Evolutionary conservation across 768 basidiomycete genomes (phyloP).

Genomic region (Cystoderma amianthinum): DNA sequence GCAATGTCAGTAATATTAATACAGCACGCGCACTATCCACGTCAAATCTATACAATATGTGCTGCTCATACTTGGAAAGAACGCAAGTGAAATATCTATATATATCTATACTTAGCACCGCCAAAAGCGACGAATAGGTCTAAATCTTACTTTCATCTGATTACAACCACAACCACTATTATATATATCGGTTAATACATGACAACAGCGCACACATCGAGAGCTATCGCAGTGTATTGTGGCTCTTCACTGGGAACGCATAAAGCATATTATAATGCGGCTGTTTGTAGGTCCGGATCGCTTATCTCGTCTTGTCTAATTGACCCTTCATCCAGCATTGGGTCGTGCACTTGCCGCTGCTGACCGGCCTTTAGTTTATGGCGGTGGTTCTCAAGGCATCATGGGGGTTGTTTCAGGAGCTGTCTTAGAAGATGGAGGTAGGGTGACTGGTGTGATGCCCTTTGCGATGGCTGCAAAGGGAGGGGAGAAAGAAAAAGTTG

Average conservation of each 20-base stretch:
- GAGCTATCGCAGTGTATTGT: conserved; percentile 76
- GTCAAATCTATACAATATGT: too few relatives aligned
- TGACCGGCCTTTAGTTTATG: conserved; percentile 71
- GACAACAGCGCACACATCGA: too few relatives aligned
- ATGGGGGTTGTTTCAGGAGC: conserved; percentile 80
- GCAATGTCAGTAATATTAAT: too few relatives aligned
- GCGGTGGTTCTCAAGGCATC: conserved; percentile 76
- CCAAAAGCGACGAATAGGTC: too few relatives aligned
- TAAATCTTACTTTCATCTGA: too few relatives aligned
- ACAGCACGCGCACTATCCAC: too few relatives aligned
- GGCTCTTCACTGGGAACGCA: conserved; percentile 66
- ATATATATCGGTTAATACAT: too few relatives aligned
- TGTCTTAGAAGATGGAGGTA: conserved; percentile 59
- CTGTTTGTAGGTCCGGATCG: conserved; percentile 46
- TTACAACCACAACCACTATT: too few relatives aligned
- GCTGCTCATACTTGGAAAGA: too few relatives aligned
- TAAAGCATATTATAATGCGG: conserved; percentile 59
- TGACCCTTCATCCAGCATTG: conserved; percentile 53
- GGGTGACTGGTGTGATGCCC: conserved; percentile 75
- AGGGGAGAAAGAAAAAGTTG: conserved; percentile 50
- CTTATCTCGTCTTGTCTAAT: background rate
- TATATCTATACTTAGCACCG: too few relatives aligned
- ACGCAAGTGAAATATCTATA: too few relatives aligned
- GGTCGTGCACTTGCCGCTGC: conserved; percentile 63
- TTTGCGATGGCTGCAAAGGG: conserved; percentile 64